These are phyloP conservation scores for Ceratocystis albifundus DNA, from an alignment of 2,329 filamentous ascomycete genomes.

Conservation along the genomic window DNA sequence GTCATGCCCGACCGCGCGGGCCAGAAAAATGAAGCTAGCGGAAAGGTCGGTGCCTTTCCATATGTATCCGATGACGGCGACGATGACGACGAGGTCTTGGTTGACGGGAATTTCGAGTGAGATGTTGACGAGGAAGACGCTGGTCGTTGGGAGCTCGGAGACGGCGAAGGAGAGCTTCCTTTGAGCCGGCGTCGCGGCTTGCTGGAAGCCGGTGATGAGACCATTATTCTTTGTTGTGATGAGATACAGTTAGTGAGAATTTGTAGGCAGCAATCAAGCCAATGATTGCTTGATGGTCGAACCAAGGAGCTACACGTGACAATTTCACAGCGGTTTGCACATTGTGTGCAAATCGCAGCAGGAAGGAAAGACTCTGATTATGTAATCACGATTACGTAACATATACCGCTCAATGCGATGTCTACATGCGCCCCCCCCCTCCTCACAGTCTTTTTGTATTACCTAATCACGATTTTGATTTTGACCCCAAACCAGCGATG, in stretches of 20 bases:
- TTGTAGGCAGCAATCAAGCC: not conserved
- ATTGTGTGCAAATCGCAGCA: not conserved
- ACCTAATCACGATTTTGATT: too few species aligned
- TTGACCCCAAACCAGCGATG: too few species aligned
- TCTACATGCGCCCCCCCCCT: too few species aligned
- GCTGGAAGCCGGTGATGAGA: slow-evolving; percentile 46
- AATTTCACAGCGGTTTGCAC: not conserved
- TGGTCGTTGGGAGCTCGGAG: slow-evolving; percentile 3
- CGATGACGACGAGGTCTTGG: not conserved
- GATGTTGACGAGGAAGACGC: slow-evolving; percentile 10
- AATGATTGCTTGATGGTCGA: not conserved
- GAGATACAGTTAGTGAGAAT: not conserved
- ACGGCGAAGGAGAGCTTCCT: slow-evolving; percentile 30
- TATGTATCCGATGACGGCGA: slow-evolving; percentile 27
- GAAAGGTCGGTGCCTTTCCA: slow-evolving; percentile 61
- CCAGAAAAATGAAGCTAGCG: slow-evolving; percentile 89
- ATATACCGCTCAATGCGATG: not conserved
- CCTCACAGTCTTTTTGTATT: too few species aligned
- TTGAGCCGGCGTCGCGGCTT: slow-evolving; percentile 49
- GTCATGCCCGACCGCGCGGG: slow-evolving; percentile 72
- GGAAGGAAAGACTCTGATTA: not conserved
- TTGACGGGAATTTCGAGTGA: not conserved
- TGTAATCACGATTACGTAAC: not conserved
- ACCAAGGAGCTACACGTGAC: not conserved
- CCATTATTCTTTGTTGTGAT: slow-evolving; percentile 27